Percentiles rank a stretch among this genome's conserved stretches.
These are phyloP conservation scores for Penicillium paneum DNA, from an alignment of 2,329 filamentous ascomycete genomes.

Conservation along the genomic window DNA sequence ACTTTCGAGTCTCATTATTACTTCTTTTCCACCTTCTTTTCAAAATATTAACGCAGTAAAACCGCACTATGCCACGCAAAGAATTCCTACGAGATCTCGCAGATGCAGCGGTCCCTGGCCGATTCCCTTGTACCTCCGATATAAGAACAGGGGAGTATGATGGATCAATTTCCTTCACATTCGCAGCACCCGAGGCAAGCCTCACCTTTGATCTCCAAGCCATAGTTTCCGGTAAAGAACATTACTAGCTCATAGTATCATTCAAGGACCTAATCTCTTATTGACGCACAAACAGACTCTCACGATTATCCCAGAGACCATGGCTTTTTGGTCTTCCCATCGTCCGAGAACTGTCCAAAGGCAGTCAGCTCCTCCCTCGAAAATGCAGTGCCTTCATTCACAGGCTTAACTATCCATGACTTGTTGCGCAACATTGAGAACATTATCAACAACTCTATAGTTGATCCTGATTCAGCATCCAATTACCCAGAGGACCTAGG, in stretches of 20 bases:
- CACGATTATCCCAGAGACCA: conserved; percentile 59
- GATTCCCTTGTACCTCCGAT: conserved; percentile 50
- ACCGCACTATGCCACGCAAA: conserved; percentile 60
- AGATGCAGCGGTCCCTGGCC: conserved; percentile 36
- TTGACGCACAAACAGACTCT: conserved; percentile 46
- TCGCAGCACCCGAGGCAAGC: conserved; percentile 28
- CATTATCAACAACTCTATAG: conserved; percentile 31
- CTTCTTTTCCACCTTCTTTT: not conserved
- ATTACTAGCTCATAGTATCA: not conserved
- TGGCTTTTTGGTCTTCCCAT: conserved; percentile 47
- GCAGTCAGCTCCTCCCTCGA: conserved; percentile 41
- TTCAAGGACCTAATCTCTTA: not conserved
- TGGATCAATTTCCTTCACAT: conserved; percentile 66
- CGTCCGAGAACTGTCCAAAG: conserved; percentile 35
- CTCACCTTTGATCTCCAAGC: conserved; percentile 36
- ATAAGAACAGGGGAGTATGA: conserved; percentile 66
- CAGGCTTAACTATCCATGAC: conserved; percentile 46
- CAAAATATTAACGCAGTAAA: not conserved
- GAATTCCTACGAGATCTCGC: conserved; percentile 61
- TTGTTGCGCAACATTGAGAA: conserved; percentile 49
- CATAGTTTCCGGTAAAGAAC: conserved; percentile 39
- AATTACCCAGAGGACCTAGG: conserved; percentile 3
- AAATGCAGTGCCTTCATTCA: conserved; percentile 36
- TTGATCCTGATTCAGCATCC: conserved; percentile 2
- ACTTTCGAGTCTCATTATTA: not conserved